Evolutionary conservation across 2,329 filamentous ascomycete genomes (phyloP).

Genomic region (Aspergillus bombycis): DNA sequence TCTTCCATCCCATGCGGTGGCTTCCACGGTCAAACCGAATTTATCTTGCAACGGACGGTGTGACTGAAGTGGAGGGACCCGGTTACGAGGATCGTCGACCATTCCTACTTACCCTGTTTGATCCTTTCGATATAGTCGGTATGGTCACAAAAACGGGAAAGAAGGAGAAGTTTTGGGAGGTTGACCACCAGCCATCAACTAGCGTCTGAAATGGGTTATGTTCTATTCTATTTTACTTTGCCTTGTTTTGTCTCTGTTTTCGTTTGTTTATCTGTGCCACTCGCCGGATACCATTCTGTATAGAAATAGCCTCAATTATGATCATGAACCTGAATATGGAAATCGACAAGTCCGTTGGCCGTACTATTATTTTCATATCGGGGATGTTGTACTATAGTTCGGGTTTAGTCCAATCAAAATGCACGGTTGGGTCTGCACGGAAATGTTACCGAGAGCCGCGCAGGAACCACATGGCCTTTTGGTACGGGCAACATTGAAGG

Average conservation of each 20-base stretch:
- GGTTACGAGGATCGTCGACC: constrained; percentile 53
- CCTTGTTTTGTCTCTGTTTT: background rate
- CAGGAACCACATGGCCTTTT: constrained; percentile 19
- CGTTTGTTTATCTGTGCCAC: background rate
- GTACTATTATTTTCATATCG: background rate
- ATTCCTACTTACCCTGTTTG: constrained; percentile 47
- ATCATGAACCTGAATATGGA: too few relatives aligned
- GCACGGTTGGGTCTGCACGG: background rate
- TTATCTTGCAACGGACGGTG: constrained; percentile 55
- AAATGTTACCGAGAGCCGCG: constrained; percentile 2
- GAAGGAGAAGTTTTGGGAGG: constrained; percentile 46
- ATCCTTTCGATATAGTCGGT: constrained; percentile 48
- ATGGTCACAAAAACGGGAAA: constrained; percentile 40
- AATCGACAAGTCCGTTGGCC: background rate
- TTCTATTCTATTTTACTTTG: background rate
- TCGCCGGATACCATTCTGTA: background rate
- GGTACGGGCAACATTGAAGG: constrained; percentile 5
- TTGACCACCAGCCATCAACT: background rate
- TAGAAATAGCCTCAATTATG: background rate
- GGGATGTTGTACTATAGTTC: background rate
- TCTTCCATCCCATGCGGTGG: constrained; percentile 55
- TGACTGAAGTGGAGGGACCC: constrained; percentile 55
- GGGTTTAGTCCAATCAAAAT: background rate
- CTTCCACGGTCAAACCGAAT: constrained; percentile 55
- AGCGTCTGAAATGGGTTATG: background rate